Percentiles rank a stretch among this genome's conserved stretches.
Conservation (phyloP, 441 rosid species). For the Capsella rubella region DNA sequence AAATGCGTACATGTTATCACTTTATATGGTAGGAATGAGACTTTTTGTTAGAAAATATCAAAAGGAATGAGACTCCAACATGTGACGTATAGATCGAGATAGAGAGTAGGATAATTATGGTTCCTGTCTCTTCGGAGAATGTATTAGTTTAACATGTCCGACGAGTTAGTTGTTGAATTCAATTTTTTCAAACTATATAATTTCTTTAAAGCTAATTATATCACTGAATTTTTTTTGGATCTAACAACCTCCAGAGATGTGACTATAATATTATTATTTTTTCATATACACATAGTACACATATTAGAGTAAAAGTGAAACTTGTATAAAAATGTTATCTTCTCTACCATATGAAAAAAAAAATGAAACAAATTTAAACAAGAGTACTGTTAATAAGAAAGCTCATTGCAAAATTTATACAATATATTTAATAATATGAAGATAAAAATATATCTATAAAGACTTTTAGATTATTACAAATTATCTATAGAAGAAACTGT, state of each 20-base stretch:
- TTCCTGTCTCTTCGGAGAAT: conserved; percentile 23
- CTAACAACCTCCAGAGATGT: neutral
- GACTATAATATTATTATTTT: neutral
- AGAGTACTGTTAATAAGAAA: neutral
- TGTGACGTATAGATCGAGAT: conserved; percentile 11
- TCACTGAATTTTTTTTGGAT: neutral
- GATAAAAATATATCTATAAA: neutral
- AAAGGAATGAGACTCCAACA: conserved; percentile 9
- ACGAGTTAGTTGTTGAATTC: conserved; percentile 25
- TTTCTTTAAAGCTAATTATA: neutral
- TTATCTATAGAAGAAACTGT: too few species aligned
- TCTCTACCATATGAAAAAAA: neutral
- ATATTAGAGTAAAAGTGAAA: neutral
- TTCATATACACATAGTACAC: neutral
- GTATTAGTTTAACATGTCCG: neutral
- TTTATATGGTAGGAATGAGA: neutral
- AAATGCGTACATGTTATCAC: neutral
- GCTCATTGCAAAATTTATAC: neutral
- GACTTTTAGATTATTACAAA: neutral
- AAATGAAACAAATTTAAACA: neutral
- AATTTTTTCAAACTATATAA: neutral
- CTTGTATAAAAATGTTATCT: neutral
- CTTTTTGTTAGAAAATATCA: neutral
- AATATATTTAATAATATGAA: neutral
- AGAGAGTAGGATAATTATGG: conserved; percentile 5